Conservation (phyloP, 805 yeast species). For the Metschnikowia arizonensis region DNA sequence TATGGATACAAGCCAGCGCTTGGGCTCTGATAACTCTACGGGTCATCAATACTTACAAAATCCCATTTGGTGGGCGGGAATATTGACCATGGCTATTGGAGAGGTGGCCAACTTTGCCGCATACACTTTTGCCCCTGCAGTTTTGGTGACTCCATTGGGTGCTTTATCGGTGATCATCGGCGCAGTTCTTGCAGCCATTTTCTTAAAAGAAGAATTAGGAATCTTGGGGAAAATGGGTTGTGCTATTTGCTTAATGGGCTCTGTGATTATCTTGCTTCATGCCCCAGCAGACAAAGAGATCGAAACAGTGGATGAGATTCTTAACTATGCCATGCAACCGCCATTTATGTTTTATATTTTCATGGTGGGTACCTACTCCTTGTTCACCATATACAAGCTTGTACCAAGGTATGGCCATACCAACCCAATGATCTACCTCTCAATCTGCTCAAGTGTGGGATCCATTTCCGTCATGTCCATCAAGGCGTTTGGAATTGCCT, state of each 20-base stretch:
- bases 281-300: conserved; percentile 95
- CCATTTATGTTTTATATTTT: conserved; percentile 65
- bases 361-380: conserved; percentile 60
- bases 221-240: conserved; percentile 88
- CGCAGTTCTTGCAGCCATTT: conserved; percentile 82
- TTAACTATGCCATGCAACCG: conserved; percentile 74
- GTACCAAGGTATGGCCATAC: conserved; percentile 77
- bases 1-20: conserved; percentile 58
- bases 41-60: conserved; percentile 75
- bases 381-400: conserved; percentile 75
- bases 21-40: conserved; percentile 46
- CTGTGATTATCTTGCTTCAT: conserved; percentile 81
- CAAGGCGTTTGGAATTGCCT: conserved; percentile 89
- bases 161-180: conserved; percentile 89
- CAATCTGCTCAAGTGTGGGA: conserved; percentile 87
- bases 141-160: conserved; percentile 86
- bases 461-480: conserved; percentile 88
- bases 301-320: conserved; percentile 81
- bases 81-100: conserved; percentile 84
- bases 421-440: conserved; percentile 84
- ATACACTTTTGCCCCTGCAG: conserved; percentile 92
- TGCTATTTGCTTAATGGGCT: conserved; percentile 83
- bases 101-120: conserved; percentile 93
- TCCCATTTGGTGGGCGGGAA: conserved; percentile 95
- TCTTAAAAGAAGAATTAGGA: conserved; percentile 82